These are phyloP conservation scores for Pseudocercospora fuligena DNA, from an alignment of 2,329 filamentous ascomycete species.

Conservation along the genomic window DNA sequence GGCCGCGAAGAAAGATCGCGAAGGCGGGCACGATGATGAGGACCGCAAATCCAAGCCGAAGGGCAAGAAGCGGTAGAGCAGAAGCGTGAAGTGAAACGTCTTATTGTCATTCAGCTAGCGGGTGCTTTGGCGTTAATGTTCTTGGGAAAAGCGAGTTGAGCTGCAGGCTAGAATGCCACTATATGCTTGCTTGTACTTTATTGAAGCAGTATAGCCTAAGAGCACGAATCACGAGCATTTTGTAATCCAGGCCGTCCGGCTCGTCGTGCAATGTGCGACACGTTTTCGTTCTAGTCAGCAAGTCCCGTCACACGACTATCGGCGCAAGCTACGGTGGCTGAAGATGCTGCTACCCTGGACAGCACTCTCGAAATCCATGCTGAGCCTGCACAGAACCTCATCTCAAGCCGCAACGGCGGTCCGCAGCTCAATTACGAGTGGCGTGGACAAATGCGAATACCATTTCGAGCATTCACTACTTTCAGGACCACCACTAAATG, in stretches of 20 bases:
- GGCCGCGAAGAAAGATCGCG: slow-evolving; percentile 67
- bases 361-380: not conserved
- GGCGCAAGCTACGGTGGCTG: not conserved
- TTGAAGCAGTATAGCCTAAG: not conserved
- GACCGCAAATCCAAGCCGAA: slow-evolving; percentile 66
- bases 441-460: too few relatives aligned
- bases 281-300: not conserved
- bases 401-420: not conserved
- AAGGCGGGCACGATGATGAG: slow-evolving; percentile 59
- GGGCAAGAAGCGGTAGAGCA: slow-evolving; percentile 32
- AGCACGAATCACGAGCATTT: slow-evolving; percentile 5
- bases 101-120: not conserved
- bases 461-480: too few relatives aligned
- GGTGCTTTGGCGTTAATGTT: slow-evolving; percentile 2
- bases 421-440: too few relatives aligned
- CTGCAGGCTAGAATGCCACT: not conserved
- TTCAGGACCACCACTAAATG: too few relatives aligned
- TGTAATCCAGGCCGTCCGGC: not conserved
- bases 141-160: slow-evolving; percentile 1
- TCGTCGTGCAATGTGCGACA: not conserved
- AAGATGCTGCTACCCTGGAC: not conserved
- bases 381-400: not conserved
- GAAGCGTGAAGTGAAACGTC: not conserved
- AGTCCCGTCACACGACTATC: not conserved
- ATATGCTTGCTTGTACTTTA: slow-evolving; percentile 7